Base-by-base conservation (phyloP, 2,329 filamentous ascomycete species). In the Ilyonectria robusta region DNA sequence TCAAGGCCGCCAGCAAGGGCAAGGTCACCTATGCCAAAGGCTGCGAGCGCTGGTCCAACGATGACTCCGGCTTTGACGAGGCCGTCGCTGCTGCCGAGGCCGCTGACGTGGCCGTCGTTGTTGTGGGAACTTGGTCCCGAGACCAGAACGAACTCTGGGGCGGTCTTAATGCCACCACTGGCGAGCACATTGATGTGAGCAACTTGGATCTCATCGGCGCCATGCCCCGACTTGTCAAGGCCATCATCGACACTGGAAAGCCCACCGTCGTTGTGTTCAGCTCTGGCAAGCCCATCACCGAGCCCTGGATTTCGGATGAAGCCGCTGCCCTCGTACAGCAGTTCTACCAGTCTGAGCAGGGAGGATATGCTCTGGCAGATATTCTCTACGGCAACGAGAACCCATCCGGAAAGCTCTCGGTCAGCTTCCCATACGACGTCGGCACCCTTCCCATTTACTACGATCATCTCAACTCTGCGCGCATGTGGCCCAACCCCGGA, bases 51-150 rank as follows among this genome's bases (percentile, higher is more conserved):
- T 94, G 91, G 92, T 93, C 91, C 42, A 89, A 84, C 65, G 89
- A 93, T 70, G 82, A 93, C 69, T 91, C 89, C 5, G 90, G 89
- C 1, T 92, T 94, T 70, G 78, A 84, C 0, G 91, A 89, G 73
- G 92, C 92, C 7, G 79, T 94, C n/a, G 82, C 87, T 0, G 88
- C 88, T 1, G 91, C 91, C 1, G 82, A 90, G 72, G 86, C 85
- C 10, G 91, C 92, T 3, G 92, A 94, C 73, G 88, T 94, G 2
- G 92, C 92, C 6, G 86, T 94, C 6, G 91, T 94, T 0, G 84
- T 94, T 0, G 91, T 94, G 1, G 92, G 92, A 35, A 94, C 92
- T 9, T 94, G 92, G 92, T 90, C 88, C 29, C 87, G 92, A 55
- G 92, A 94, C 74, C 92, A 94, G 76, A 82, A 85, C 59, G 88